These are phyloP conservation scores for Biancaea sappan DNA, from an alignment of 306 rosid species.

Conservation along the genomic window DNA sequence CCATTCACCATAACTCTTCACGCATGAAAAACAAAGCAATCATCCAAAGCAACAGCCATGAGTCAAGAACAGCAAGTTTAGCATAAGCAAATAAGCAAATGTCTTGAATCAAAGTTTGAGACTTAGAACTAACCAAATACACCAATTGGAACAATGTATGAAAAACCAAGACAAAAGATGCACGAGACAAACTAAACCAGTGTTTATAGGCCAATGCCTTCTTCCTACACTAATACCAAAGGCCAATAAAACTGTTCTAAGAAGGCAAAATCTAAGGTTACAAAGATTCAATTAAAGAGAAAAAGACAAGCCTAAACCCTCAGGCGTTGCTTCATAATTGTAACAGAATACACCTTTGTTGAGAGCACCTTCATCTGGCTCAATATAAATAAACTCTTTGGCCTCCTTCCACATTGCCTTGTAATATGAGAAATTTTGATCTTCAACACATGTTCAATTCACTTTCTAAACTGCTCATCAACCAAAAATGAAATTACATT, in stretches of 20 bases:
- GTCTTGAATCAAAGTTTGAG: background rate
- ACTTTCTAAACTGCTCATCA: no score
- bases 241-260: slow-evolving; percentile 39
- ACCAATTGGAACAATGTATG: background rate
- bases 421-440: slow-evolving; percentile 53
- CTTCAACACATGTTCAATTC: no score
- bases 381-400: slow-evolving; percentile 78
- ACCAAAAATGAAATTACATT: no score
- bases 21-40: background rate
- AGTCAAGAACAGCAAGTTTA: background rate
- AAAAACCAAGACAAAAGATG: slow-evolving; percentile 19
- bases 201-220: background rate
- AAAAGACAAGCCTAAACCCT: slow-evolving; percentile 12
- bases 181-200: background rate
- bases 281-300: background rate
- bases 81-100: background rate
- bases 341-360: slow-evolving; percentile 87
- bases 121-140: slow-evolving; percentile 14
- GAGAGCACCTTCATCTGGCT: slow-evolving; percentile 61
- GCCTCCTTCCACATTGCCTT: slow-evolving; percentile 90
- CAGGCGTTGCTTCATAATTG: no score
- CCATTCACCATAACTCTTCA: slow-evolving; percentile 2
- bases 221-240: slow-evolving; percentile 19
- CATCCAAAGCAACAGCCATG: background rate
- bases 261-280: background rate